These are phyloP conservation scores for Raphanus hybrid DNA, from an alignment of 441 rosid species.

Conservation along the genomic window DNA sequence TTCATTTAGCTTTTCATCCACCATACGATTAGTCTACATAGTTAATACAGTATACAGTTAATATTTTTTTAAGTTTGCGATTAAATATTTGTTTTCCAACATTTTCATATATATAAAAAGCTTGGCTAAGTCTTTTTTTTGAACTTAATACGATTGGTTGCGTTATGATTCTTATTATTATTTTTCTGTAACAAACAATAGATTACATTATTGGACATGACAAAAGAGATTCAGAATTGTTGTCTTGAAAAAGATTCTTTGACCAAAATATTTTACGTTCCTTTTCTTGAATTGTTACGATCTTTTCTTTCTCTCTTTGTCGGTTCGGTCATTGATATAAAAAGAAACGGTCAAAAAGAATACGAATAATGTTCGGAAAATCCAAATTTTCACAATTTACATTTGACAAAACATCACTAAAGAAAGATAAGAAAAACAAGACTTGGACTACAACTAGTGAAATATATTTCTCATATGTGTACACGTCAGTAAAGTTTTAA, in stretches of 20 bases:
- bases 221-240: background rate
- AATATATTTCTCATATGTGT: background rate
- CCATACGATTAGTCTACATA: too few species aligned
- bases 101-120: too few species aligned
- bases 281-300: background rate
- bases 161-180: background rate
- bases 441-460: constrained; percentile 10
- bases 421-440: constrained; percentile 1
- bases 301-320: background rate
- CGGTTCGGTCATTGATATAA: background rate
- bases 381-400: background rate
- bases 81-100: too few species aligned
- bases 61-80: too few species aligned
- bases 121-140: too few species aligned
- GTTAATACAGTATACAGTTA: too few species aligned
- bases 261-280: constrained; percentile 1
- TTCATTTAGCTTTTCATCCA: too few species aligned
- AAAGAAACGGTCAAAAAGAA: background rate
- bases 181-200: background rate
- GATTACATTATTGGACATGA: background rate
- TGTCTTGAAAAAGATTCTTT: constrained; percentile 8
- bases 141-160: background rate
- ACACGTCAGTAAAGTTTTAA: background rate
- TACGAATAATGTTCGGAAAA: background rate
- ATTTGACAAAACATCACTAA: background rate